Base-by-base conservation (phyloP, 805 yeast genomes). In the Kazachstania kunashirensis region DNA sequence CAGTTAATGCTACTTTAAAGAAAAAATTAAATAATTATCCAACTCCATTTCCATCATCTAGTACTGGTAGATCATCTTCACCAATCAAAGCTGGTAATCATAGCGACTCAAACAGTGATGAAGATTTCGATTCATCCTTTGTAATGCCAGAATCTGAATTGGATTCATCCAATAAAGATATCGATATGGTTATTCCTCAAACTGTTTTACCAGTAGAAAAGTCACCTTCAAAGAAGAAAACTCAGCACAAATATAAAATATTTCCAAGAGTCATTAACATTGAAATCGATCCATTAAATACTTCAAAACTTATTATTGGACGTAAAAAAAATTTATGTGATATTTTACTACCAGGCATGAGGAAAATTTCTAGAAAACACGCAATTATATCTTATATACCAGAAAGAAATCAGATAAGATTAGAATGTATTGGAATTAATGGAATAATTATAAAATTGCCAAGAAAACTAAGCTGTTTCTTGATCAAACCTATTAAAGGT, bases 381-480 rank as follows among this genome's bases (percentile, higher is more conserved):
- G 59, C 58, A 4, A 40, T 42, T 20, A 41, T 58, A 9, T 61
- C 67, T 15, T 77, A 71, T 51, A 53, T 63, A 21, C 49, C 63
- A 1, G 53, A 48, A 2, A 54, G 54, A 10, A 62, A 71, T 29
- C 51, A 65, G 32, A 55, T 84, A 29, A 63, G 60, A 13, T 55
- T 88, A 33, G 70, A 70, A 30, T 89, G 96, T 55, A 53, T 76
- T 35, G 96, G 97, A 4, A 70, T 76, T 62, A 88, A 89, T 56
- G 96, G 96, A 8, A 61, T 83, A 33, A 68, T 73, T 9, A 71
- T 86, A 4, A 21, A 71, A 5, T 70, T 84, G 29, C 92, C 95
- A 1, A 61, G 59, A 13, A 48, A 51, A 14, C 46, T 65, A 17
- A 46, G 55, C 10, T 65, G 66, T 31, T 59, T 61, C 9, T 46